Percentiles rank a stretch among this genome's conserved stretches.
Evolutionary conservation across 129 eudicot species (phyloP).

Genomic region (Solidago caesia): DNA sequence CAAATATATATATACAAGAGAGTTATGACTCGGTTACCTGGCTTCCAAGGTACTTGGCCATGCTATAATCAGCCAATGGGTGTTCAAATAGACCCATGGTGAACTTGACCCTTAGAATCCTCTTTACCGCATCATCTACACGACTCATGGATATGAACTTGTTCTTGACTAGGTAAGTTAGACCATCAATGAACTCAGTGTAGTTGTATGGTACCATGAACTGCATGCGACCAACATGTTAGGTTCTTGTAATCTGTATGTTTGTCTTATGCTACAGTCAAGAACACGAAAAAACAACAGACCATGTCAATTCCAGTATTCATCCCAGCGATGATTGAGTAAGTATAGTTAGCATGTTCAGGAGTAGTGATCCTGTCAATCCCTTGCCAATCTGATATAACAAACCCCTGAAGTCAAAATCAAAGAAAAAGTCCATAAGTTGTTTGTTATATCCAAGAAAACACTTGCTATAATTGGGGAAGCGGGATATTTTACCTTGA

Average conservation of each 20-base stretch:
- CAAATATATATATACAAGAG: too few species aligned
- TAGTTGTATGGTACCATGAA: conserved; percentile 72
- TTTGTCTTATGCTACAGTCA: not conserved
- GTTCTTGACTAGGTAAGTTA: conserved; percentile 51
- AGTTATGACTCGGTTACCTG: conserved; percentile 37
- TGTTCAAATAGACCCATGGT: conserved; percentile 70
- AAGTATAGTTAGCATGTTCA: conserved; percentile 56
- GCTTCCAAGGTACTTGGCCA: conserved; percentile 56
- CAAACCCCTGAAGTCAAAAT: conserved; percentile 52
- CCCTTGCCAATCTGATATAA: conserved; percentile 64
- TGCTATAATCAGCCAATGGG: conserved; percentile 72
- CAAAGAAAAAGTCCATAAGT: conserved; percentile 7
- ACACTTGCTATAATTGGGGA: not conserved
- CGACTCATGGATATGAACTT: conserved; percentile 57
- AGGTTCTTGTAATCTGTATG: not conserved
- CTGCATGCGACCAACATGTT: conserved; percentile 37
- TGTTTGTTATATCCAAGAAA: not conserved
- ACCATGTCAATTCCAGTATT: conserved; percentile 71
- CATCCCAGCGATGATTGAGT: conserved; percentile 48
- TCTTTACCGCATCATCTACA: conserved; percentile 69
- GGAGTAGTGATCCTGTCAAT: conserved; percentile 59
- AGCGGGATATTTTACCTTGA: conserved; percentile 38
- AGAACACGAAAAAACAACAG: not conserved
- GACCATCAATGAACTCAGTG: conserved; percentile 46
- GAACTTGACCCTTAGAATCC: conserved; percentile 73